A percentile compares a stretch with the other conserved stretches of the same genome.
Evolutionary conservation across 306 rosid species (phyloP).

Genomic region (Trifolium fragiferum): DNA sequence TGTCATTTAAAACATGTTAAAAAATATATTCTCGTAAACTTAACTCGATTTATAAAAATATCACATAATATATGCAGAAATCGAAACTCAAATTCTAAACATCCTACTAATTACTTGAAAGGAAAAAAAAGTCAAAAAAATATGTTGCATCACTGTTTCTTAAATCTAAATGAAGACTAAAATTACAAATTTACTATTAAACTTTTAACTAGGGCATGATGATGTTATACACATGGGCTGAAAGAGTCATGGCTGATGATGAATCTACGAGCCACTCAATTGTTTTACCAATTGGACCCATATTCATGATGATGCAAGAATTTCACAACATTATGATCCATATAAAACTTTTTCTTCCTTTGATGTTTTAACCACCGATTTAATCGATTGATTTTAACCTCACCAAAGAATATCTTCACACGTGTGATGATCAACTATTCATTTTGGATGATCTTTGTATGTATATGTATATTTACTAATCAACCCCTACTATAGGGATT

Average conservation of each 20-base stretch:
- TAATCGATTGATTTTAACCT: constrained; percentile 41
- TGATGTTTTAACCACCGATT: constrained; percentile 34
- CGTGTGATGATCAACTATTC: constrained; percentile 42
- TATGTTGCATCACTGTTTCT: too few species aligned
- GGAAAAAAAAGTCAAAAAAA: too few species aligned
- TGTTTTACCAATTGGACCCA: constrained; percentile 48
- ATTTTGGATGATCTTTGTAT: constrained; percentile 37
- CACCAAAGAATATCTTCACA: constrained; percentile 43
- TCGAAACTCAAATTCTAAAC: too few species aligned
- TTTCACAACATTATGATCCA: constrained; percentile 42
- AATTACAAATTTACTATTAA: too few species aligned
- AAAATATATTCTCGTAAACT: too few species aligned
- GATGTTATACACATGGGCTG: constrained; percentile 47
- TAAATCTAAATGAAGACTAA: too few species aligned
- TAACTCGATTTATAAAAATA: too few species aligned
- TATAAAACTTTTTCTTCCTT: constrained; percentile 14
- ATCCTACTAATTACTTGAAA: too few species aligned
- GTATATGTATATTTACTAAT: constrained; percentile 34
- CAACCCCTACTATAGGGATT: constrained; percentile 30
- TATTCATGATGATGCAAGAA: constrained; percentile 37
- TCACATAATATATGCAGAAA: too few species aligned
- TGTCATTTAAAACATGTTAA: too few species aligned
- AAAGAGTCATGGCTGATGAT: constrained; percentile 54
- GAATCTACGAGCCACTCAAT: constrained; percentile 41
- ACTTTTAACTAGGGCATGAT: constrained; percentile 19